phyloP scores from a whole-genome alignment of 768 basidiomycete genomes.

The Macrocybe gigantea region DNA sequence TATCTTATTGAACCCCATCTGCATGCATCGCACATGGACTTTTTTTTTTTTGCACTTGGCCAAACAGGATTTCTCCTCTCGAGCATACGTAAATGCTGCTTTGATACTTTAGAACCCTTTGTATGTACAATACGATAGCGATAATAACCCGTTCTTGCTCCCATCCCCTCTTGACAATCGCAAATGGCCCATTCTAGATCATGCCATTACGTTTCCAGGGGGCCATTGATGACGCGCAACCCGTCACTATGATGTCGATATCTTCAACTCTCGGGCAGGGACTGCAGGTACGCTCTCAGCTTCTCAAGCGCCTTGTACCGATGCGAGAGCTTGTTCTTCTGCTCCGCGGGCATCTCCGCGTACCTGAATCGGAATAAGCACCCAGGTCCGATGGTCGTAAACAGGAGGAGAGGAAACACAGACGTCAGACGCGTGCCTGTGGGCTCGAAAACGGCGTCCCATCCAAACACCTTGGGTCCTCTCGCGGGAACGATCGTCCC shows the following conservation, averaged over 20 bases:
- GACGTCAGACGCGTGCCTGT: slow-evolving; percentile 76
- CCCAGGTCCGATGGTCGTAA: background rate
- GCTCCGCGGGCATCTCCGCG: slow-evolving; percentile 65
- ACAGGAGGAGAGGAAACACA: slow-evolving; percentile 10
- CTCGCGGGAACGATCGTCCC: slow-evolving; percentile 86
- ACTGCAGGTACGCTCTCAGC: slow-evolving; percentile 45
- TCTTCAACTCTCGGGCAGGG: slow-evolving; percentile 11
- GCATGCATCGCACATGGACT: no score
- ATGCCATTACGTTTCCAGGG: no score
- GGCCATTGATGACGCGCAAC: no score
- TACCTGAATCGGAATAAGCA: slow-evolving; percentile 36
- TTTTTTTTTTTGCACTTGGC: no score
- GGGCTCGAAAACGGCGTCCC: slow-evolving; percentile 87
- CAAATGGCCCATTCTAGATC: no score
- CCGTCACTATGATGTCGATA: no score
- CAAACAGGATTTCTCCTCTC: no score
- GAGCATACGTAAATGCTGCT: no score
- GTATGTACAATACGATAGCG: no score
- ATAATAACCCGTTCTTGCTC: no score
- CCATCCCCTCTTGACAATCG: no score
- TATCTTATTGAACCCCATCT: background rate
- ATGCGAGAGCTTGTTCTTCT: slow-evolving; percentile 73
- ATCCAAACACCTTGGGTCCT: slow-evolving; percentile 78
- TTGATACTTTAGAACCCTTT: no score
- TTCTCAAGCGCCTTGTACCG: slow-evolving; percentile 69